A percentile compares a stretch with the other conserved stretches of the same genome.
Evolutionary conservation across 2,329 filamentous ascomycete genomes (phyloP).

Genomic region (Hypomyces rosellus): DNA sequence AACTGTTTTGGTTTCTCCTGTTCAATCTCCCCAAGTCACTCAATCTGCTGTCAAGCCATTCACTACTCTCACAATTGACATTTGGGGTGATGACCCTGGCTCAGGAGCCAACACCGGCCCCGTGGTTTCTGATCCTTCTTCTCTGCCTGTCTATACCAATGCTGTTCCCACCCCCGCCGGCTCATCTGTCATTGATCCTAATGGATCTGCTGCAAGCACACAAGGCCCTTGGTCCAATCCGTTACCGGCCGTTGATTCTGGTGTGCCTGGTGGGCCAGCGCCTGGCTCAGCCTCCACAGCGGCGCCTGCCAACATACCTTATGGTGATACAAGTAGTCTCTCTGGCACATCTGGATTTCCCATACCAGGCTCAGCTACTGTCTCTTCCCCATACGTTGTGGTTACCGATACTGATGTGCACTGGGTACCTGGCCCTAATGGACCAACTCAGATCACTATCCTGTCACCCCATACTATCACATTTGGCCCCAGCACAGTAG

Average conservation of each 20-base stretch:
- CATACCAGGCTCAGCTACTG: conserved; percentile 7
- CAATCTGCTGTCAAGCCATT: conserved; percentile 21
- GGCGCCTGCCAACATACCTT: conserved; percentile 2
- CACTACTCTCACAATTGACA: conserved; percentile 31
- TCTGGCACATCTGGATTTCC: neutral
- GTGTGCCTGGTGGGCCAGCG: conserved; percentile 6
- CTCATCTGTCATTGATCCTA: conserved; percentile 13
- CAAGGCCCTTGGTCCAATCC: conserved; percentile 13
- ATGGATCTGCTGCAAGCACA: conserved; percentile 12
- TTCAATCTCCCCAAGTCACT: conserved; percentile 12
- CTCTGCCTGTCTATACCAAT: conserved; percentile 14
- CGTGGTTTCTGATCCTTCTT: conserved; percentile 10
- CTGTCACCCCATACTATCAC: conserved; percentile 19
- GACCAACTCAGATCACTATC: conserved; percentile 17
- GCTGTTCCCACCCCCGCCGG: conserved; percentile 12
- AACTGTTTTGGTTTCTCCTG: conserved; percentile 21
- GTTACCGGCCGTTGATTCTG: conserved; percentile 11
- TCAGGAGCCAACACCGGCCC: conserved; percentile 11
- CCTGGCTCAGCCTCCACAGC: neutral
- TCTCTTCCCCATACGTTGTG: conserved; percentile 13
- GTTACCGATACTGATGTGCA: conserved; percentile 20
- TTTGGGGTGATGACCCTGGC: conserved; percentile 22
- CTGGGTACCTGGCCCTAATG: conserved; percentile 14
- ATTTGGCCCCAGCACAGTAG: conserved; percentile 6
- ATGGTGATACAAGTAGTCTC: neutral